Base-by-base conservation (phyloP, 352 stramenopile species). In the Globisporangium ultimum region DNA sequence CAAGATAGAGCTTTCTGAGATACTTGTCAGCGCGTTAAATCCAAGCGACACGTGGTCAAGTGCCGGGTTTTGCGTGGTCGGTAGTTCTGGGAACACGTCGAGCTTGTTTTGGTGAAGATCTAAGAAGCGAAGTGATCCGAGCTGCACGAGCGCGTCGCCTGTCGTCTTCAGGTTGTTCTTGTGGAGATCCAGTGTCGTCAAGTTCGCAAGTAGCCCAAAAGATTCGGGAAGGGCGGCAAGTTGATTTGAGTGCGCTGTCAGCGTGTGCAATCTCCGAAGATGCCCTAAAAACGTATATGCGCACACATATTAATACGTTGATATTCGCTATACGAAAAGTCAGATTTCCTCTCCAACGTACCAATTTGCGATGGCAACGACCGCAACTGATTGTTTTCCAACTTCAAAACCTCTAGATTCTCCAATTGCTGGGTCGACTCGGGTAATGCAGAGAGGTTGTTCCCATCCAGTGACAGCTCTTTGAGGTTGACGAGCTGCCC, bases 101-200 rank as follows among this genome's bases (percentile, higher is more conserved):
- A 94, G 57, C 49, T 78, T 80, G 61, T 94, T 94, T 49, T 94
- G 70, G 20, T 83, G 78, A 22, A 94, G 60, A 64, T 94, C 84
- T 18, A 94, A 63, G 48, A 84, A 86, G 40, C 74, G 79, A 47
- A 91, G 56, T 15, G 68, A 58, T 3, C 53, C 43, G 15, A 90
- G 53, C 0, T 43, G 18, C 6, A 70, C 20, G 28, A 89, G 76
- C 5, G 66, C 69, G 15, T 69, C 55, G 3, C 63, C 68, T 2
- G 71, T 74, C 1, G 72, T 70, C 17, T 53, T 41, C 21, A 93
- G 58, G 2, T 62, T 64, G 55, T 93, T 93, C 59, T 92, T 92
- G 58, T 88, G 87, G 32, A 93, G 51, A 71, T 93, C 77, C 5
- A 93, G 48, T 14, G 70, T 85, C 62, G 74, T 51, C 20, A 93